Percentiles rank a stretch among this genome's conserved stretches.
Conservation (phyloP, 371 early-diverging fungal genomes). For the Catenaria anguillulae region DNA sequence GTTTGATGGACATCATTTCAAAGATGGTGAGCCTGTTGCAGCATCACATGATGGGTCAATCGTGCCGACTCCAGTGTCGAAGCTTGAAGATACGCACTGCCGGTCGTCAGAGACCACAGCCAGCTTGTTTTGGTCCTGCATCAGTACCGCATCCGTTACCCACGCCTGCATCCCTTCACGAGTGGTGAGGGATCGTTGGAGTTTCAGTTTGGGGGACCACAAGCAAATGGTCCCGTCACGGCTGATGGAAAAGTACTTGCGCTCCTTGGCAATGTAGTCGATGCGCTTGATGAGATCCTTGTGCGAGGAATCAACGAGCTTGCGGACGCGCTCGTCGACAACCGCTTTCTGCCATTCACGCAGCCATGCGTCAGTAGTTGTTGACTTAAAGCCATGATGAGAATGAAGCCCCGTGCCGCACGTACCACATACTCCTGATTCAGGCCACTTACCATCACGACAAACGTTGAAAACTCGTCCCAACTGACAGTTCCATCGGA, state of each 20-base stretch:
- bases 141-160: slow-evolving; percentile 29
- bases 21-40: slow-evolving; percentile 25
- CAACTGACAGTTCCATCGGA: slow-evolving; percentile 36
- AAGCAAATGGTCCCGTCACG: slow-evolving; percentile 34
- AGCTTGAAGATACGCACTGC: slow-evolving; percentile 17
- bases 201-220: slow-evolving; percentile 28
- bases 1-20: slow-evolving; percentile 33
- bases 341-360: slow-evolving; percentile 13
- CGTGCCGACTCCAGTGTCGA: background rate
- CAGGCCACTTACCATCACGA: slow-evolving; percentile 31
- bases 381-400: no score
- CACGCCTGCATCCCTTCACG: slow-evolving; percentile 29
- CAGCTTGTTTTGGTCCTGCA: slow-evolving; percentile 31
- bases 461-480: slow-evolving; percentile 39
- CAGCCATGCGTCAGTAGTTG: no score
- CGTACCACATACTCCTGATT: slow-evolving; percentile 20
- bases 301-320: slow-evolving; percentile 26
- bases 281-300: slow-evolving; percentile 33
- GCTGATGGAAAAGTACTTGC: slow-evolving; percentile 34
- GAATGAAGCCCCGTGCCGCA: no score
- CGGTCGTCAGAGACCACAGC: slow-evolving; percentile 34
- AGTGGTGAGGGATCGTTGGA: slow-evolving; percentile 26
- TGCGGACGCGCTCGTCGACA: slow-evolving; percentile 27
- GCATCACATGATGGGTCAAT: background rate
- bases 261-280: slow-evolving; percentile 31